These are phyloP conservation scores for Eucalyptus erythrocorys DNA, from an alignment of 345 rosid genomes.

Conservation along the genomic window DNA sequence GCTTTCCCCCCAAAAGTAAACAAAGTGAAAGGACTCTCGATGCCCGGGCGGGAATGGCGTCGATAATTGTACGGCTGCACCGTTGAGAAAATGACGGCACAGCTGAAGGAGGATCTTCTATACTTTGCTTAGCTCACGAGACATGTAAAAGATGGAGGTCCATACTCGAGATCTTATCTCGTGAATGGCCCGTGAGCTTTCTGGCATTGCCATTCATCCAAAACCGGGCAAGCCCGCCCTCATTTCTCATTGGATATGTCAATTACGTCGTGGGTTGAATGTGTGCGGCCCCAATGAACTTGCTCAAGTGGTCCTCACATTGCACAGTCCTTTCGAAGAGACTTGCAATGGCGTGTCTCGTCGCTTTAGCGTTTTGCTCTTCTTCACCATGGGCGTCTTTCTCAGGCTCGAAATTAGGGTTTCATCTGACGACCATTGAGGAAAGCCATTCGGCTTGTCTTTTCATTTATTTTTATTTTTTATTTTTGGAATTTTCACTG, in stretches of 20 bases:
- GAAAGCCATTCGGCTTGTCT: not conserved
- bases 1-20: not conserved
- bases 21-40: not conserved
- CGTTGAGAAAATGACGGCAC: not conserved
- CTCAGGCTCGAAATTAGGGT: not conserved
- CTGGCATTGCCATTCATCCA: not conserved
- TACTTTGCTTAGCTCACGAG: not conserved
- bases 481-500: not conserved
- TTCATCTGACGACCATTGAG: not conserved
- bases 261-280: not conserved
- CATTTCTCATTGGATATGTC: not conserved
- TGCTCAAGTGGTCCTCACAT: not conserved
- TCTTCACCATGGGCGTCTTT: not conserved
- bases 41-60: not conserved
- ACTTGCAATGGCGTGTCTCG: not conserved
- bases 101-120: not conserved
- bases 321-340: not conserved
- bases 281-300: not conserved
- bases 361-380: not conserved
- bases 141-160: not conserved
- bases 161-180: not conserved
- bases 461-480: not conserved
- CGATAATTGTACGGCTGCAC: not conserved
- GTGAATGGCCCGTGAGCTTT: not conserved
- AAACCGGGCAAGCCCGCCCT: not conserved